phyloP scores from a whole-genome alignment of 805 yeast species.

The Blastobotrys muscicola region DNA sequence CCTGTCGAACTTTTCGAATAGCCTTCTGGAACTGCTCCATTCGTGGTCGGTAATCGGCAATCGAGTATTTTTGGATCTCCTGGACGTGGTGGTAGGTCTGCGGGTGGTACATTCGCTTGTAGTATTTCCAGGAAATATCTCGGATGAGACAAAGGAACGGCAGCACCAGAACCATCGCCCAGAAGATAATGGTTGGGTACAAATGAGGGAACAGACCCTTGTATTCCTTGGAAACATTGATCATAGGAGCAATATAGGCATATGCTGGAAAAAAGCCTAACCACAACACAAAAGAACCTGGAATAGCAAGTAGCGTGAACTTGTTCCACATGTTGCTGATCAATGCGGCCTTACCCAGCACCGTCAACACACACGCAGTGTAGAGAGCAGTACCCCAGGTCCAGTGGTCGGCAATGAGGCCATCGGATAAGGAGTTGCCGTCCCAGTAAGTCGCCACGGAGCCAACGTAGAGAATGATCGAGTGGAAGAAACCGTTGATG shows the following conservation, averaged over 20 bases:
- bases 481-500: slow-evolving; percentile 87
- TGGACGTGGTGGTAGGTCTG: slow-evolving; percentile 92
- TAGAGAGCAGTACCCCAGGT: slow-evolving; percentile 87
- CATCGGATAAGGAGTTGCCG: slow-evolving; percentile 55
- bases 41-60: slow-evolving; percentile 90
- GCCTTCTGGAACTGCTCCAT: slow-evolving; percentile 96
- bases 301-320: slow-evolving; percentile 83
- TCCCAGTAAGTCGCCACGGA: slow-evolving; percentile 56
- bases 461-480: slow-evolving; percentile 72
- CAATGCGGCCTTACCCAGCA: slow-evolving; percentile 89
- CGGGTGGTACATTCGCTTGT: slow-evolving; percentile 83
- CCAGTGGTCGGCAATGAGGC: slow-evolving; percentile 81
- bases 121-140: slow-evolving; percentile 91
- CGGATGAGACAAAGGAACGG: slow-evolving; percentile 73
- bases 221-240: slow-evolving; percentile 75
- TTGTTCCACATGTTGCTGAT: slow-evolving; percentile 92
- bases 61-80: slow-evolving; percentile 90
- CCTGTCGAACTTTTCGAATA: slow-evolving; percentile 94
- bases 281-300: slow-evolving; percentile 87
- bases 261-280: slow-evolving; percentile 78
- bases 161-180: slow-evolving; percentile 72
- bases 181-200: slow-evolving; percentile 69
- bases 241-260: slow-evolving; percentile 73
- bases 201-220: slow-evolving; percentile 67
- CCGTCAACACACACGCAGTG: slow-evolving; percentile 80